Evolutionary conservation across 2,329 filamentous ascomycete genomes (phyloP).

Genomic region (Plectosphaerella plurivora): DNA sequence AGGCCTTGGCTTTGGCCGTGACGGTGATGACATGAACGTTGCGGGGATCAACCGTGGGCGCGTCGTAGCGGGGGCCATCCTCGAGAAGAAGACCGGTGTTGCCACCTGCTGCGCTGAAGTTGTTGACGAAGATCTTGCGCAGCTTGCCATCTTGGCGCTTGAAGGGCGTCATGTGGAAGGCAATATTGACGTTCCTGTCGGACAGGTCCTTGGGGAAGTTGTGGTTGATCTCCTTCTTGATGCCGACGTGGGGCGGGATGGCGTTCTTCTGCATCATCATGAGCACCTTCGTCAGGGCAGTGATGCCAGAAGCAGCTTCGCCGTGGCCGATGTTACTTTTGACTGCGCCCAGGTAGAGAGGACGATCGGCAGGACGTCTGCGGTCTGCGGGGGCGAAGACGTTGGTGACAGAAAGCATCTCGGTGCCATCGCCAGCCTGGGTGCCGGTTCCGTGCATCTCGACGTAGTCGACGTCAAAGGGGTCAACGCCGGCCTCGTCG

Average conservation of each 20-base stretch:
- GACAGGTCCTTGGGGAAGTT: slow-evolving; percentile 53
- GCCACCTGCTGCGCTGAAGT: slow-evolving; percentile 67
- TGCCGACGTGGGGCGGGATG: slow-evolving; percentile 64
- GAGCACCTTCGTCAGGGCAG: slow-evolving; percentile 60
- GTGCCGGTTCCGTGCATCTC: slow-evolving; percentile 91
- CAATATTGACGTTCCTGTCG: slow-evolving; percentile 55
- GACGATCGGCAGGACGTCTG: slow-evolving; percentile 41
- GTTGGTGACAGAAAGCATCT: slow-evolving; percentile 71
- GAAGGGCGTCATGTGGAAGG: slow-evolving; percentile 48
- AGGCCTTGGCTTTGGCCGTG: slow-evolving; percentile 49
- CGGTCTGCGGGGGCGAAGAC: slow-evolving; percentile 43
- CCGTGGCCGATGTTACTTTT: slow-evolving; percentile 63
- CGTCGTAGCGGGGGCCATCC: slow-evolving; percentile 46
- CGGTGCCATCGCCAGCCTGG: slow-evolving; percentile 76
- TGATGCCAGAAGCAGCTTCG: slow-evolving; percentile 57
- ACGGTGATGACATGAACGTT: slow-evolving; percentile 54
- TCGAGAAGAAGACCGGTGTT: slow-evolving; percentile 66
- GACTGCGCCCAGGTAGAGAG: slow-evolving; percentile 57
- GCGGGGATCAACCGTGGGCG: slow-evolving; percentile 47
- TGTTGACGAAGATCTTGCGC: slow-evolving; percentile 55
- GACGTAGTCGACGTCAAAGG: slow-evolving; percentile 74
- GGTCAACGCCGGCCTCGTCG: slow-evolving; percentile 68
- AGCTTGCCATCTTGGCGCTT: slow-evolving; percentile 40
- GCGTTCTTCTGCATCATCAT: slow-evolving; percentile 59
- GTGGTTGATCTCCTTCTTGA: slow-evolving; percentile 60